Base-by-base conservation (phyloP, 257 asterid genomes). In the Ophiorrhiza pumila region DNA sequence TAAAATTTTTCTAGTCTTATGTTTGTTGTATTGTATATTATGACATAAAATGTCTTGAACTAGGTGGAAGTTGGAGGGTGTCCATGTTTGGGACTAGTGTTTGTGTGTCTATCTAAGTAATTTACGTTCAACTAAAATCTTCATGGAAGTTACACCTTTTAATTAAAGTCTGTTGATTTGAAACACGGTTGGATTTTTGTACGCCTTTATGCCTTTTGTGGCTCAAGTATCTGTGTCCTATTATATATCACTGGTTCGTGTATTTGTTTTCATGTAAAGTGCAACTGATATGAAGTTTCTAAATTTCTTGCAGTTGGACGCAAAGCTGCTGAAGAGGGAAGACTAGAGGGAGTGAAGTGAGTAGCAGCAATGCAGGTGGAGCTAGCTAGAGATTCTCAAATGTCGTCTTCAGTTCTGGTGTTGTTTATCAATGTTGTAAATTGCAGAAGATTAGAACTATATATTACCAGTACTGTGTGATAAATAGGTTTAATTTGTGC, bases 281-380 rank as follows among this genome's bases (percentile, higher is more conserved):
- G n/a, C n/a, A n/a, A n/a, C n/a, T n/a, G n/a, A n/a, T n/a, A 69
- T 2, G n/a, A 52, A 20, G 27, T 20, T 0, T 55, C 18, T 53
- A 17, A n/a, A 39, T 70, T 49, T 55, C 20, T 70, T 53, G 6
- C 74, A 70, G 74, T 2, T 25, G 65, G 65, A 70, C 27, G 27
- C 74, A 41, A 70, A 70, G 65, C 52, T 65, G 74, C 65, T 55
- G 55, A 70, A 70, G 52, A 69, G 52, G 63, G 45, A 52, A 13
- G 52, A 29, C 22, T 20, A 12, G 25, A 17, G 31, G 35, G 52
- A 39, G 47, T 47, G 17, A 22, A 39, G 47, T 47, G 17, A 22
- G 68, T 2, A 23, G 29, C 52, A 41, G 41, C 52, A 39, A n/a
- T 64, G 34, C 61, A 25, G 71, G 37, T 43, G 53, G 32, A 66